Evolutionary conservation across 805 yeast genomes (phyloP).

Genomic region (Sporopachydermia lactativora): DNA sequence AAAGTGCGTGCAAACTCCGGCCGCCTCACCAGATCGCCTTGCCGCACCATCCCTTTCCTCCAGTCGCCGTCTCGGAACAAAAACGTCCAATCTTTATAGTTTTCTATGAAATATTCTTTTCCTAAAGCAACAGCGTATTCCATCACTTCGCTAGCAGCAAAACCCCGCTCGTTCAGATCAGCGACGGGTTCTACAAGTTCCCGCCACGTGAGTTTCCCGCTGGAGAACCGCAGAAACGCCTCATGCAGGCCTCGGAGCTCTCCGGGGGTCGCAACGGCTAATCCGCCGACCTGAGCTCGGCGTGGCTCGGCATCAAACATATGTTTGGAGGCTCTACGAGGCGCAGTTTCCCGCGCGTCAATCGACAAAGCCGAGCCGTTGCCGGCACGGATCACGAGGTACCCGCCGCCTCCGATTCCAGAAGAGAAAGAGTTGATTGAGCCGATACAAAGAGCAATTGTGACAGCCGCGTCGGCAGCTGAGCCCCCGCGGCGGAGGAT

Average conservation of each 20-base stretch:
- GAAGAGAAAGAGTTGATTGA: slow-evolving; percentile 68
- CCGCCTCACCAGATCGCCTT: slow-evolving; percentile 51
- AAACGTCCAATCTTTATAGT: slow-evolving; percentile 41
- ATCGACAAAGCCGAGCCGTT: slow-evolving; percentile 41
- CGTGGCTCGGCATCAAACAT: slow-evolving; percentile 45
- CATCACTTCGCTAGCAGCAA: slow-evolving; percentile 33
- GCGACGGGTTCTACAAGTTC: slow-evolving; percentile 68
- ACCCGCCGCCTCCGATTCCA: slow-evolving; percentile 92
- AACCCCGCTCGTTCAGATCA: slow-evolving; percentile 50
- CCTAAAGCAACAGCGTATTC: slow-evolving; percentile 28
- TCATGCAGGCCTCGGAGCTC: slow-evolving; percentile 73
- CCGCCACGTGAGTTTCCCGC: slow-evolving; percentile 59
- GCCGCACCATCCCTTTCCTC: slow-evolving; percentile 21
- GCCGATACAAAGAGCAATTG: slow-evolving; percentile 83
- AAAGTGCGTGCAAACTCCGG: slow-evolving; percentile 54
- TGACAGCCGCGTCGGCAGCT: slow-evolving; percentile 90
- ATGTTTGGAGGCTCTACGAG: slow-evolving; percentile 39
- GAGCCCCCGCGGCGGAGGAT: slow-evolving; percentile 38
- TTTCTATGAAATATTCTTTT: slow-evolving; percentile 18
- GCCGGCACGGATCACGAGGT: slow-evolving; percentile 33
- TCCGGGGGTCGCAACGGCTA: slow-evolving; percentile 87
- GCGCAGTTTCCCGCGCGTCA: slow-evolving; percentile 88
- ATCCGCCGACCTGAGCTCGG: slow-evolving; percentile 53
- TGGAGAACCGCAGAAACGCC: slow-evolving; percentile 45
- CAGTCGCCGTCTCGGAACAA: slow-evolving; percentile 22